These are phyloP conservation scores for Vararia minispora DNA, from an alignment of 768 basidiomycete genomes.

Conservation along the genomic window DNA sequence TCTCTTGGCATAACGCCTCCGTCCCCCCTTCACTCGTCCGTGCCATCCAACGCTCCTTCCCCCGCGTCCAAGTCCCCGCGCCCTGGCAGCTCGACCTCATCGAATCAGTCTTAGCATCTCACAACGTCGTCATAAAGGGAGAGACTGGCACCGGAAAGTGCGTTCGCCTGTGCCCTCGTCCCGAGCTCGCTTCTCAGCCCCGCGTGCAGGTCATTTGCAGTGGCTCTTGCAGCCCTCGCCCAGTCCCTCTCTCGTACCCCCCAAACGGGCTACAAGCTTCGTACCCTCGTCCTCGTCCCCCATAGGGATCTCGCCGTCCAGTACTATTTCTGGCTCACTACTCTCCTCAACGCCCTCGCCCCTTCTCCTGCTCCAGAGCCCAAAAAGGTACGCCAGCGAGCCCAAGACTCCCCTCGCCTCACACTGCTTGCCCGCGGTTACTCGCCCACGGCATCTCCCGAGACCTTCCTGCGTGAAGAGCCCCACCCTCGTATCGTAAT, in stretches of 20 bases:
- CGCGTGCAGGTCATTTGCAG: slow-evolving; percentile 52
- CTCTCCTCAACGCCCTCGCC: background rate
- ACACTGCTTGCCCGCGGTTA: slow-evolving; percentile 57
- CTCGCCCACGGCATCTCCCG: slow-evolving; percentile 24
- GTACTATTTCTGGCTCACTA: slow-evolving; percentile 9
- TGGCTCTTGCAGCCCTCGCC: slow-evolving; percentile 54
- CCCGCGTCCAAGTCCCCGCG: no score
- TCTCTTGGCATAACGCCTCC: no score
- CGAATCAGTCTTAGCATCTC: no score
- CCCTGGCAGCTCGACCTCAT: no score
- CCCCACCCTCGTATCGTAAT: slow-evolving; percentile 56
- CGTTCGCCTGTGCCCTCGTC: slow-evolving; percentile 16
- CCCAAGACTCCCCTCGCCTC: no score
- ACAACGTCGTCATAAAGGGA: slow-evolving; percentile 59
- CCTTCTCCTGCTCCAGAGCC: no score
- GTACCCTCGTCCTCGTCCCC: slow-evolving; percentile 7
- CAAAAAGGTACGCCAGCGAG: no score
- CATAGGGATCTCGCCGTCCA: slow-evolving; percentile 10
- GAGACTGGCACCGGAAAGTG: slow-evolving; percentile 76
- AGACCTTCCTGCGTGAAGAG: slow-evolving; percentile 15
- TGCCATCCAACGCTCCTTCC: no score
- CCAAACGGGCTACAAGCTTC: background rate
- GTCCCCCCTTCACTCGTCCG: no score
- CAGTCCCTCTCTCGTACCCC: slow-evolving; percentile 31
- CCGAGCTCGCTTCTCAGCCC: background rate